Base-by-base conservation (phyloP, 805 yeast genomes). In the Lipomyces sp. region DNA sequence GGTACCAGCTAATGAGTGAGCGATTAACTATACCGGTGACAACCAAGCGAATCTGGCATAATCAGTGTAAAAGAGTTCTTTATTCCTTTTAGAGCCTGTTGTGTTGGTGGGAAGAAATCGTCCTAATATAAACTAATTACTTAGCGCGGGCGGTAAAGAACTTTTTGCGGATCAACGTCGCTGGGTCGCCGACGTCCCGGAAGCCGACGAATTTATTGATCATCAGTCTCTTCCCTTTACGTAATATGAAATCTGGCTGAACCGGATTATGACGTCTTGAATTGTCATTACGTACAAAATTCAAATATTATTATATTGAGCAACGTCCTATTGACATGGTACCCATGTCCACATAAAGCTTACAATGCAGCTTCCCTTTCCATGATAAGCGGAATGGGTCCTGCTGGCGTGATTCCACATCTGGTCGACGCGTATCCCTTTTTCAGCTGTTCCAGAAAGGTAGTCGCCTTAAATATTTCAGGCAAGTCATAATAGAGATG, bases 401-500 rank as follows among this genome's bases (percentile, higher is more conserved):
- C 98, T 48, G 89, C 74, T 3, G 98, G 96, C 2, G 71, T 83
- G 96, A 76, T 91, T 90, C 57, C 83, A 39, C 5, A 1, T 34
- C 48, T 33, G 83, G 56, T 84, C 75, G 77, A 90, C 97, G 50
- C 92, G 81, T 94, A 94, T 79, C 93, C 98, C 73, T 82, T 81
- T 77, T 92, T 93, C 80, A 93, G 90, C 77, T 94, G 98, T 42
- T 89, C 92, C 74, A 94, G 90, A 76, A 90, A 83, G 32, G 96
- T 91, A 10, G 97, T 90, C 53, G 84, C 85, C 72, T 84, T 83
- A 79, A 93, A 90, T 4, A 88, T 90, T 3, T 86, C 88, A 18
- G 87, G 86, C 66, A 83, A 75, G 56, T 82, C 81, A 96, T 97
- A 92, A 79, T 93, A 95, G 73, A 95, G 83, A 71, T 88, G 86